phyloP scores from a whole-genome alignment of 2,329 filamentous ascomycete genomes.

The Thyridium curvatum region DNA sequence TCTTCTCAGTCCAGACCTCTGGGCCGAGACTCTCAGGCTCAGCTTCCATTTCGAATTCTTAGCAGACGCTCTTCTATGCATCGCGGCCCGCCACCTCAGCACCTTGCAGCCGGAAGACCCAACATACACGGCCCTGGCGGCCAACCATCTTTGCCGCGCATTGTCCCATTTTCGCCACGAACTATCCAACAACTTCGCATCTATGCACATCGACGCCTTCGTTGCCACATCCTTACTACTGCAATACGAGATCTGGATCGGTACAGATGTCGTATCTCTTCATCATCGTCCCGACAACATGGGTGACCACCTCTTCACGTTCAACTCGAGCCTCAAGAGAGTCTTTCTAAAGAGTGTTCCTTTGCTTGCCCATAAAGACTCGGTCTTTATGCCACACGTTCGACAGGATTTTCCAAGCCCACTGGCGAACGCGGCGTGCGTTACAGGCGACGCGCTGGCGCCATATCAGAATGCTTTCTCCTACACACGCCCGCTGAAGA shows the following conservation, averaged over 20 bases:
- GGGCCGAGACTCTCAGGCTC: constrained; percentile 11
- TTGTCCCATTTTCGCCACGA: constrained; percentile 9
- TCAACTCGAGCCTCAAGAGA: constrained; percentile 14
- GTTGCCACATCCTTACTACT: constrained; percentile 13
- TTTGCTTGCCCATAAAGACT: constrained; percentile 2
- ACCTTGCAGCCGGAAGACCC: constrained; percentile 7
- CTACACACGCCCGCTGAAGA: constrained; percentile 1
- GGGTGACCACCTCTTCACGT: constrained; percentile 12
- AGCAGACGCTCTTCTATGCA: constrained; percentile 13
- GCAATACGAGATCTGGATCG: constrained; percentile 15
- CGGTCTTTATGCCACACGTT: constrained; percentile 4
- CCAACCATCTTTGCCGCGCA: constrained; percentile 10
- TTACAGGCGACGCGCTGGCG: constrained; percentile 3
- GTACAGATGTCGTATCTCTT: constrained; percentile 6
- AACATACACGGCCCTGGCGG: constrained; percentile 5
- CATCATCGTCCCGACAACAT: constrained; percentile 3
- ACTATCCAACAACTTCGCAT: constrained; percentile 5
- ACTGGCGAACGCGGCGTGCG: constrained; percentile 1
- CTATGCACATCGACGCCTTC: constrained; percentile 13
- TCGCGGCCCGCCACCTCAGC: constrained; percentile 14
- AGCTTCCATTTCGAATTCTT: constrained; percentile 14
- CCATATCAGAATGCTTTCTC: constrained; percentile 8
- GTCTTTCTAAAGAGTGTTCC: constrained; percentile 12
- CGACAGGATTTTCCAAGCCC: not conserved
- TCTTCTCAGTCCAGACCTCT: constrained; percentile 7